Evolutionary conservation across 2,329 filamentous ascomycete species (phyloP), one percentile per base, ranked within the genome.

Genomic region (Epichloe gansuensis): DNA sequence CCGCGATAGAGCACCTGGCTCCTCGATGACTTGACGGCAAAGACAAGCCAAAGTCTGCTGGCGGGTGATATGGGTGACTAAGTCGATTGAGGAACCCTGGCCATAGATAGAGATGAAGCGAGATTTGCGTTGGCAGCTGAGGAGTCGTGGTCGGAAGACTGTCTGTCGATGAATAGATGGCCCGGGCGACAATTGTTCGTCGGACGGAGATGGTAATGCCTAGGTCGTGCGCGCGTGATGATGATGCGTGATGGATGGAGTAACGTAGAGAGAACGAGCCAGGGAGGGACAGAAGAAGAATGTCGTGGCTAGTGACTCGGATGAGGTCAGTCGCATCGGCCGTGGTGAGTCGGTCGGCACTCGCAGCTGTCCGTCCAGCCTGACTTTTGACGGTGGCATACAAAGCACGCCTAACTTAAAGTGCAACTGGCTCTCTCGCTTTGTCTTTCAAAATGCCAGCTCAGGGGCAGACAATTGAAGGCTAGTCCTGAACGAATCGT

Each of bases 41-140:
- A 34, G 23, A 17, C n/a, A 44, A 50, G 48, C 25, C 41, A 35
- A 44, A 28, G 23, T 15, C 35, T 48, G 21, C 37, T 21, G 35
- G 44, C 44, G 15, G 15, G 13, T 46, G n/a, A 25, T 21, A 12
- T 41, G n/a, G 23, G 25, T 23, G 38, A 43, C 15, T n/a, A 31
- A 15, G 25, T 49, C 38, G 38, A 34, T 41, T 6, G 31, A 46
- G 43, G 50, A 39, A 46, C 50, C 49, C 50, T 31, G 43, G 42
- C 12, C 21, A 17, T 35, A 17, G 21, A 37, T 15, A 9, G 35
- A 35, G 25, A 35, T 52, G 50, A 52, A 52, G 50, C 50, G 50
- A 52, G 35, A 48, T 52, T 52, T 46, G 45, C 25, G 34, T 37
- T 23, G 43, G 45, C 34, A 45, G 49, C 34, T 43, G 39, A 37